phyloP scores from a whole-genome alignment of 495 filamentous ascomycete species.

The Aspergillus nanangensis region DNA sequence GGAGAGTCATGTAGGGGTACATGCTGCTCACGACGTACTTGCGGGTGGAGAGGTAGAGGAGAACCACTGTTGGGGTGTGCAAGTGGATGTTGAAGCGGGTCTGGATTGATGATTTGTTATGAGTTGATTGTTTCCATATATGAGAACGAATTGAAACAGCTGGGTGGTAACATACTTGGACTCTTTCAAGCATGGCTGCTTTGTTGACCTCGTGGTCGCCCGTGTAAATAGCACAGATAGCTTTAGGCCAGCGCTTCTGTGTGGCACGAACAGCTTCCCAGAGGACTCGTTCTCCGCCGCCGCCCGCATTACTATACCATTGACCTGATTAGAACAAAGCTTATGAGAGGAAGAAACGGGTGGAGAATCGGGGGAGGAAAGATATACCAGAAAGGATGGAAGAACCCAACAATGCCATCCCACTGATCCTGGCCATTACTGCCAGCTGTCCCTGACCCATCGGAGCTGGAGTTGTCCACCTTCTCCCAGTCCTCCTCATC shows the following conservation, averaged over 20 bases:
- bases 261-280: slow-evolving; percentile 95
- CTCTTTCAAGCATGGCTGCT: slow-evolving; percentile 67
- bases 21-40: slow-evolving; percentile 77
- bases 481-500: slow-evolving; percentile 75
- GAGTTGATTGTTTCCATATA: not conserved
- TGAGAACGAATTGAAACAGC: not conserved
- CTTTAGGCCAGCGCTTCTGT: slow-evolving; percentile 82
- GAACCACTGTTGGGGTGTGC: slow-evolving; percentile 74
- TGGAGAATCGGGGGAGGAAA: slow-evolving; percentile 2
- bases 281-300: slow-evolving; percentile 91
- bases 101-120: slow-evolving; percentile 26
- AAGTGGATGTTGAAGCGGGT: slow-evolving; percentile 89
- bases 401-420: slow-evolving; percentile 87
- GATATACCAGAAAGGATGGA: slow-evolving; percentile 87
- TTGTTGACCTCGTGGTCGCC: slow-evolving; percentile 88
- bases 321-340: not conserved
- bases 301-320: slow-evolving; percentile 76
- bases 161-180: slow-evolving; percentile 49
- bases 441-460: slow-evolving; percentile 42
- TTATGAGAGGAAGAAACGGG: no score
- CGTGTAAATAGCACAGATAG: slow-evolving; percentile 87
- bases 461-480: slow-evolving; percentile 50
- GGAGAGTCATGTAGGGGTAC: slow-evolving; percentile 90
- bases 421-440: slow-evolving; percentile 57
- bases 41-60: slow-evolving; percentile 85